Evolutionary conservation across 352 stramenopile genomes (phyloP).

Genomic region (Pythium aphanidermatum): DNA sequence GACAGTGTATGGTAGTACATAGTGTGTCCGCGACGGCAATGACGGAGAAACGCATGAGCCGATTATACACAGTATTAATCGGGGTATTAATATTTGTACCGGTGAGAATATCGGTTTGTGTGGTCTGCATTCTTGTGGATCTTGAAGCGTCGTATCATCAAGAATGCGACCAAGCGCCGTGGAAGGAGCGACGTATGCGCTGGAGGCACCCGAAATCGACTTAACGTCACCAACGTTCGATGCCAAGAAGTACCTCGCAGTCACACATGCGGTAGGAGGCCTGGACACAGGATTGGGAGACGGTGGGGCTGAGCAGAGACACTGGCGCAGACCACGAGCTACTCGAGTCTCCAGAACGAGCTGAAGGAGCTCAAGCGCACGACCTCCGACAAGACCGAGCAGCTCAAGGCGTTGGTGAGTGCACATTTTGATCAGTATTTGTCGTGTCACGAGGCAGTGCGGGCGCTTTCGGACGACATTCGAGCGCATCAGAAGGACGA

Average conservation of each 20-base stretch:
- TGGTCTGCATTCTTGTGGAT: no score
- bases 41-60: no score
- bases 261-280: conserved; percentile 48
- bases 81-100: no score
- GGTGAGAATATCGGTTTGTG: no score
- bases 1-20: no score
- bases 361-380: conserved; percentile 65
- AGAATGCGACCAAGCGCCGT: conserved; percentile 16
- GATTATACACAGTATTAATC: no score
- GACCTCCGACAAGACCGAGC: conserved; percentile 78
- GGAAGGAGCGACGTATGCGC: conserved; percentile 14
- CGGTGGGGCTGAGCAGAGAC: no score
- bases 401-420: conserved; percentile 76
- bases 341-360: conserved; percentile 46
- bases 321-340: conserved; percentile 62
- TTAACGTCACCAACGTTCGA: conserved; percentile 57
- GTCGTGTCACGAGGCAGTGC: conserved; percentile 74
- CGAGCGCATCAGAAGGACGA: conserved; percentile 54
- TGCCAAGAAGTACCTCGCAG: conserved; percentile 49
- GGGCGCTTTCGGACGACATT: conserved; percentile 52
- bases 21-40: no score
- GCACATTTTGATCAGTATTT: conserved; percentile 83
- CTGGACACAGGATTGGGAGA: no score
- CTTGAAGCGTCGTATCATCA: no score
- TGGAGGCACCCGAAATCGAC: conserved; percentile 32